A percentile compares a stretch with the other conserved stretches of the same genome.
These are phyloP conservation scores for Cupressus sempervirens DNA, from an alignment of 75 land plant genomes.

Conservation along the genomic window DNA sequence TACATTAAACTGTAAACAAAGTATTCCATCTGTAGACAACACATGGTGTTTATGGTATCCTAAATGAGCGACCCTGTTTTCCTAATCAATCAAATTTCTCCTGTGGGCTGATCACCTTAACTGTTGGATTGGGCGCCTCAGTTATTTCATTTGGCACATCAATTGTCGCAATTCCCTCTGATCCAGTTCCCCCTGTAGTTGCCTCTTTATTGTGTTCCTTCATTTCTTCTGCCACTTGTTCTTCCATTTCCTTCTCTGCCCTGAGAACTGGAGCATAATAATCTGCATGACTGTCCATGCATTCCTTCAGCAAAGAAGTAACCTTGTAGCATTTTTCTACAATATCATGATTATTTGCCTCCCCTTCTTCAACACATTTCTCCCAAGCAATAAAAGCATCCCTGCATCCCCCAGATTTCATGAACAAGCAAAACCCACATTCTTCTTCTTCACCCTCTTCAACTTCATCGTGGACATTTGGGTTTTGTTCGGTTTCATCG, in stretches of 20 bases:
- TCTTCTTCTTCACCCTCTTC: conserved; percentile 74
- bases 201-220: background rate
- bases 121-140: background rate
- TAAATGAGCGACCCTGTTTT: background rate
- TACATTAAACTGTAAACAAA: background rate
- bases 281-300: conserved; percentile 76
- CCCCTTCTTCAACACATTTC: conserved; percentile 75
- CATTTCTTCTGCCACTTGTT: conserved; percentile 24
- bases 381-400: conserved; percentile 78
- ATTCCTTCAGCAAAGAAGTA: conserved; percentile 55
- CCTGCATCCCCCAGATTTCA: conserved; percentile 88
- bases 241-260: conserved; percentile 71
- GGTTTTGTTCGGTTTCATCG: background rate
- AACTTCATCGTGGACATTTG: conserved; percentile 12
- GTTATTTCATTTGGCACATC: background rate
- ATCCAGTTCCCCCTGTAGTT: background rate
- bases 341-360: conserved; percentile 55
- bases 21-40: background rate
- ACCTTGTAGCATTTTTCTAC: conserved; percentile 69
- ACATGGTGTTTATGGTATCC: background rate
- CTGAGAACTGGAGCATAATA: conserved; percentile 72
- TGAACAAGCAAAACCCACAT: conserved; percentile 88
- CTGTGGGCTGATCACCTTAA: background rate
- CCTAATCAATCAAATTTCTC: background rate
- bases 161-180: background rate